phyloP scores from a whole-genome alignment of 225 moss, liverwort and hornwort genomes.

The Ulota crispa region DNA sequence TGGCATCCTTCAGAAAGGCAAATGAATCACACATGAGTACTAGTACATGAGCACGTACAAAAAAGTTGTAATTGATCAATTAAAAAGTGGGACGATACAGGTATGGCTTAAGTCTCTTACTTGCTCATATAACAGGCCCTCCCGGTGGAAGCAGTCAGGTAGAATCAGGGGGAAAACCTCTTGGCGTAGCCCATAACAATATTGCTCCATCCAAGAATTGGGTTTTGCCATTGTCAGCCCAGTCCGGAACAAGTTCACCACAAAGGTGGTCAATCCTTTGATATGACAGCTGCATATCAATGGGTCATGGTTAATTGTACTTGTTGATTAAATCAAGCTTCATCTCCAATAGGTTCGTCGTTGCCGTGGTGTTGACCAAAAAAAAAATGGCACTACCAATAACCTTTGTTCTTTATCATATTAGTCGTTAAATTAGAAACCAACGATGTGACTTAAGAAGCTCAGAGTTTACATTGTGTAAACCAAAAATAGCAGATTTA shows the following conservation, averaged over 20 bases:
- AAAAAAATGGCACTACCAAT: neutral
- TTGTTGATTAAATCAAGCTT: conserved; percentile 7
- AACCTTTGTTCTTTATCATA: neutral
- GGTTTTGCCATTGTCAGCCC: conserved; percentile 64
- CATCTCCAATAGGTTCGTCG: neutral
- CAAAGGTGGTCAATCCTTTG: conserved; percentile 79
- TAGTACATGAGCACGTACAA: neutral
- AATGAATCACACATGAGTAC: neutral
- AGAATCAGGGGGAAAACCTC: conserved; percentile 75
- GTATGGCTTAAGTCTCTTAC: conserved; percentile 26
- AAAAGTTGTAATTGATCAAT: conserved; percentile 1
- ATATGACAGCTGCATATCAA: conserved; percentile 66
- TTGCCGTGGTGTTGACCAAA: neutral
- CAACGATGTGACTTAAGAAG: neutral
- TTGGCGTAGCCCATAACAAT: conserved; percentile 81
- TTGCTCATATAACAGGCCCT: conserved; percentile 46
- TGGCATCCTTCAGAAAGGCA: conserved; percentile 11
- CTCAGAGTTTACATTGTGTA: neutral
- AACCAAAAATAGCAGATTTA: neutral
- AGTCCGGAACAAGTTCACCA: conserved; percentile 81
- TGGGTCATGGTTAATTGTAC: conserved; percentile 1
- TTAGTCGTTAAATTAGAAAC: neutral
- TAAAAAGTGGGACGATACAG: neutral
- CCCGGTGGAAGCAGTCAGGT: conserved; percentile 44
- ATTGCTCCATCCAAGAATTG: conserved; percentile 80